Conservation (phyloP, 1,139 yeast species). For the Suhomyces panamericanus region DNA sequence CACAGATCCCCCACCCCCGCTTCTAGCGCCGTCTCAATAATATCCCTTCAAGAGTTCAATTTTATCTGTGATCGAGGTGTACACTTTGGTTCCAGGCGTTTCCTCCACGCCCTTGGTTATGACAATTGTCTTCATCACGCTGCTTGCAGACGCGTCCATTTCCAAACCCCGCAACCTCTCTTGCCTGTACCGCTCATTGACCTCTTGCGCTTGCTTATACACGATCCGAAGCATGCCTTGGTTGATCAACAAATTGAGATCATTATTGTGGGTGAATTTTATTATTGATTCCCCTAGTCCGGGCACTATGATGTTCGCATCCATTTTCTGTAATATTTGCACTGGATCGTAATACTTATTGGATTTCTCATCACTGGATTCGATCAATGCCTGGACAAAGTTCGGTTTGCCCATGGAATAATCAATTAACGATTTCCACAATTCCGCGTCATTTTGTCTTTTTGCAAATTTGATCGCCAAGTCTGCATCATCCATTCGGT, state of each 20-base stretch:
- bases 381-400: constrained; percentile 73
- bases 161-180: constrained; percentile 9
- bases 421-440: constrained; percentile 75
- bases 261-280: constrained; percentile 66
- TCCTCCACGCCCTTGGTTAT: constrained; percentile 3
- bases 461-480: constrained; percentile 82
- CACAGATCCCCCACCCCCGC: not conserved
- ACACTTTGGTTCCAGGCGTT: constrained; percentile 4
- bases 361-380: constrained; percentile 60
- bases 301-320: constrained; percentile 58
- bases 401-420: constrained; percentile 71
- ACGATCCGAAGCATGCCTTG: constrained; percentile 59
- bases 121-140: constrained; percentile 4
- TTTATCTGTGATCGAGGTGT: constrained; percentile 6
- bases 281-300: constrained; percentile 64
- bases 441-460: constrained; percentile 65
- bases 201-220: constrained; percentile 11
- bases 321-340: constrained; percentile 64
- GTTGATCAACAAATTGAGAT: constrained; percentile 57
- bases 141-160: constrained; percentile 1
- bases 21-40: not conserved
- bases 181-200: constrained; percentile 11
- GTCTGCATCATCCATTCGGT: constrained; percentile 73
- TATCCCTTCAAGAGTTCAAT: constrained; percentile 2
- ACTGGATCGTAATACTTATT: constrained; percentile 62